Evolutionary conservation across 495 filamentous ascomycete genomes (phyloP).

Genomic region (Sabuloglossum arenarium): DNA sequence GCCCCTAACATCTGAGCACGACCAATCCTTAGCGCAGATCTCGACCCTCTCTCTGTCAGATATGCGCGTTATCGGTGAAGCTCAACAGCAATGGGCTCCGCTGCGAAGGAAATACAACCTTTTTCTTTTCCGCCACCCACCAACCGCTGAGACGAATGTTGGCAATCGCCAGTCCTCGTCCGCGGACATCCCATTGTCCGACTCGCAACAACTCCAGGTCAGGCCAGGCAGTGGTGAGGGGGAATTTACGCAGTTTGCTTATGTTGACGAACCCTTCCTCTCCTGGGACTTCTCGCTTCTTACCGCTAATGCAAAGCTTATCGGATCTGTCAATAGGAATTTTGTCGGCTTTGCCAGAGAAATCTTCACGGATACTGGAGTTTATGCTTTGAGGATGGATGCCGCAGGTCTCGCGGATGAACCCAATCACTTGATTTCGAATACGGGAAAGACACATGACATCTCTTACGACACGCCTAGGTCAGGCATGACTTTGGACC

Average conservation of each 20-base stretch:
- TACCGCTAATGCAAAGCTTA: constrained; percentile 21
- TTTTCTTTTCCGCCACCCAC: constrained; percentile 27
- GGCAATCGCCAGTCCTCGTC: constrained; percentile 16
- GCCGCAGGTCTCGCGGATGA: constrained; percentile 27
- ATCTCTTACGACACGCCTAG: constrained; percentile 7
- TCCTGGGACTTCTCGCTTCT: constrained; percentile 38
- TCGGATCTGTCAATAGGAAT: constrained; percentile 38
- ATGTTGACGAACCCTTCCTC: constrained; percentile 29
- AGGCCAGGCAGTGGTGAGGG: constrained; percentile 15
- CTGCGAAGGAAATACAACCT: constrained; percentile 47
- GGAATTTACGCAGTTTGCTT: constrained; percentile 38
- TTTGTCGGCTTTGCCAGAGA: constrained; percentile 50
- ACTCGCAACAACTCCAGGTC: constrained; percentile 25
- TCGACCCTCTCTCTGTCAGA: constrained; percentile 29
- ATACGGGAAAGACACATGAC: constrained; percentile 10
- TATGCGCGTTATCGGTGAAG: constrained; percentile 47
- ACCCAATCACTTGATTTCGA: constrained; percentile 20
- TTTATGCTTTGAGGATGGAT: constrained; percentile 51
- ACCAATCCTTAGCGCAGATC: constrained; percentile 24
- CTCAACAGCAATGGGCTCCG: constrained; percentile 47
- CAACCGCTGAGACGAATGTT: constrained; percentile 17
- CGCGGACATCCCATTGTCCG: constrained; percentile 25
- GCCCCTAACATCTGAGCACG: constrained; percentile 20
- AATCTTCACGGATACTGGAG: constrained; percentile 50
- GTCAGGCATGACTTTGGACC: constrained; percentile 44